Conservation (phyloP, 345 rosid genomes). For the Euphorbia peplus region DNA sequence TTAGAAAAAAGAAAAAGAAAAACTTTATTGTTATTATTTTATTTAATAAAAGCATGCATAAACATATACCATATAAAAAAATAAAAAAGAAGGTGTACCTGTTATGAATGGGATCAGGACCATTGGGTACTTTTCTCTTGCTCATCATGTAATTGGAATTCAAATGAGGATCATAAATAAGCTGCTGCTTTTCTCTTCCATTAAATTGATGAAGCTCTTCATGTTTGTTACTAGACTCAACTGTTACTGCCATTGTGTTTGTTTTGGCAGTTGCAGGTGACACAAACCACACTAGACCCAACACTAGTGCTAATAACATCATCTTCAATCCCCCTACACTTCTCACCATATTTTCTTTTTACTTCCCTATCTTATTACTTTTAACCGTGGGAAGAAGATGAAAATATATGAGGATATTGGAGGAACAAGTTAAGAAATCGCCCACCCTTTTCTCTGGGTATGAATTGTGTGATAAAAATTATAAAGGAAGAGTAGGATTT, state of each 20-base stretch:
- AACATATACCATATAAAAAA: background rate
- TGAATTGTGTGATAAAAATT: too few species aligned
- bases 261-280: conserved; percentile 13
- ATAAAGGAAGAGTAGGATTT: conserved; percentile 10
- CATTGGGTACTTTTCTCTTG: conserved; percentile 87
- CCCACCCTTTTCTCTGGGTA: too few species aligned
- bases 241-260: background rate
- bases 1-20: background rate
- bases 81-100: conserved; percentile 38
- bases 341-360: conserved; percentile 13
- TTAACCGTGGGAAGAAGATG: too few species aligned
- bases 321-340: conserved; percentile 23
- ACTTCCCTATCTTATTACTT: background rate
- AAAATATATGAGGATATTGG: too few species aligned
- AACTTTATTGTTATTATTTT: too few species aligned
- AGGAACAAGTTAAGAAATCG: too few species aligned
- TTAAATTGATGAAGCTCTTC: conserved; percentile 9
- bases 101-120: conserved; percentile 97
- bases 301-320: conserved; percentile 21
- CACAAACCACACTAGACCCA: conserved; percentile 36
- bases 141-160: conserved; percentile 57
- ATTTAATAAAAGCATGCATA: conserved; percentile 7
- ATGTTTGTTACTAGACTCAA: conserved; percentile 11
- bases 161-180: conserved; percentile 24
- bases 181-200: conserved; percentile 29